These are phyloP conservation scores for Cordyceps cateniannulata DNA, from an alignment of 2,329 filamentous ascomycete genomes.

Conservation along the genomic window DNA sequence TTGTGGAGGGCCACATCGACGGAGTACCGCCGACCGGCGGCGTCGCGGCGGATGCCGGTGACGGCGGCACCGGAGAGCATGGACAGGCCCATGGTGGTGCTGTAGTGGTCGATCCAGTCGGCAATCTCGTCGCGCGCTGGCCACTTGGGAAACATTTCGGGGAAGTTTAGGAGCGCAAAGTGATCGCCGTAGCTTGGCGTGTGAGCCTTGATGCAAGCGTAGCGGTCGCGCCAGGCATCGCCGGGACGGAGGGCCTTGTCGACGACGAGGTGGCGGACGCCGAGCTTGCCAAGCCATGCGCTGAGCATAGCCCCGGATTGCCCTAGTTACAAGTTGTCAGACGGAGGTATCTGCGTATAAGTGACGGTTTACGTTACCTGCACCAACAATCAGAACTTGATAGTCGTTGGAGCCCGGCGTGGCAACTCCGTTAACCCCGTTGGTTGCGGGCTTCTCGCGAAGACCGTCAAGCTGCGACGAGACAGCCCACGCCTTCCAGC, in stretches of 20 bases:
- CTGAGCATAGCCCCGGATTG: slow-evolving; percentile 35
- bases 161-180: slow-evolving; percentile 20
- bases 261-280: slow-evolving; percentile 30
- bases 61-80: slow-evolving; percentile 35
- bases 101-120: slow-evolving; percentile 42
- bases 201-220: slow-evolving; percentile 24
- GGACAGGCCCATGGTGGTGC: slow-evolving; percentile 41
- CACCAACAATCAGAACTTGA: slow-evolving; percentile 33
- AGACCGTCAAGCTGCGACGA: slow-evolving; percentile 22
- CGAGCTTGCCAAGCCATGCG: slow-evolving; percentile 23
- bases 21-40: slow-evolving; percentile 30
- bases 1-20: slow-evolving; percentile 23
- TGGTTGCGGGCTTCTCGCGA: slow-evolving; percentile 2
- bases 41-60: slow-evolving; percentile 32
- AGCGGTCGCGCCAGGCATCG: slow-evolving; percentile 45
- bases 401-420: slow-evolving; percentile 21
- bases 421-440: background rate
- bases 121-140: slow-evolving; percentile 40
- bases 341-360: background rate
- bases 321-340: slow-evolving; percentile 20
- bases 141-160: slow-evolving; percentile 22
- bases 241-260: slow-evolving; percentile 39
- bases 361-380: slow-evolving; percentile 19
- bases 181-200: slow-evolving; percentile 21
- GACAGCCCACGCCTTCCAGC: slow-evolving; percentile 22